Evolutionary conservation across 2,329 filamentous ascomycete species (phyloP), one percentile per base, ranked within the genome.

Genomic region (Phialemoniopsis sp.): DNA sequence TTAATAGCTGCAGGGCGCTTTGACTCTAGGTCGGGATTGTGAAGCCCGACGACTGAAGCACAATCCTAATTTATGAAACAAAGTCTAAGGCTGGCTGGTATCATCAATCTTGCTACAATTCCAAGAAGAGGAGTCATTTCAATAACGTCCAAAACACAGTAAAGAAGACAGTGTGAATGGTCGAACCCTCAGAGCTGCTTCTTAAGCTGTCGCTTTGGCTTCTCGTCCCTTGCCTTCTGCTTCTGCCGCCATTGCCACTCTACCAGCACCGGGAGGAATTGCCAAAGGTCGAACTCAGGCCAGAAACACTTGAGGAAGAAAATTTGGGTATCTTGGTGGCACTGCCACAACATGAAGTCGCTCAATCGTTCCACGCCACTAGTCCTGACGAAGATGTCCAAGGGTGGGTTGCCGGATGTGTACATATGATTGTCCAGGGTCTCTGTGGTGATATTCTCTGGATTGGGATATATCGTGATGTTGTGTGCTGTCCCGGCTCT

Each of bases 301-400:
- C 93, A 98, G 46, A 95, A 72, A 48, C 88, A 93, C 53, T 95
- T 79, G 41, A 96, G 66, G 58, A 97, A 98, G 43, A 94, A 88
- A 47, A 98, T 85, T 44, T 95, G 86, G 0, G 93, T 96, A 47
- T 91, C 75, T 56, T 95, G 80, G 57, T 97, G 90, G 53, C 88
- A 93, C 64, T 98, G 93, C 93, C 93, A 98, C 28, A 98, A 80
- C 90, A 98, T 93, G 54, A 97, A 98, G 60, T 98, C 93, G 57
- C 89, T 96, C 43, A 98, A 70, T 36, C 93, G 78, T 61, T 90
- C 85, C 13, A 98, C 93, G 19, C 90, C 91, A 46, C 89, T 96
- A 5, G 93, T 98, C 37, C 93, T 81, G 37, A 98, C 77, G 39
- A 98, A 82, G 12, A 98, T 75, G 56, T 98, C 93, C 32, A 97